phyloP scores from a whole-genome alignment of 2,329 filamentous ascomycete species.

The Aspergillus fijiensis region DNA sequence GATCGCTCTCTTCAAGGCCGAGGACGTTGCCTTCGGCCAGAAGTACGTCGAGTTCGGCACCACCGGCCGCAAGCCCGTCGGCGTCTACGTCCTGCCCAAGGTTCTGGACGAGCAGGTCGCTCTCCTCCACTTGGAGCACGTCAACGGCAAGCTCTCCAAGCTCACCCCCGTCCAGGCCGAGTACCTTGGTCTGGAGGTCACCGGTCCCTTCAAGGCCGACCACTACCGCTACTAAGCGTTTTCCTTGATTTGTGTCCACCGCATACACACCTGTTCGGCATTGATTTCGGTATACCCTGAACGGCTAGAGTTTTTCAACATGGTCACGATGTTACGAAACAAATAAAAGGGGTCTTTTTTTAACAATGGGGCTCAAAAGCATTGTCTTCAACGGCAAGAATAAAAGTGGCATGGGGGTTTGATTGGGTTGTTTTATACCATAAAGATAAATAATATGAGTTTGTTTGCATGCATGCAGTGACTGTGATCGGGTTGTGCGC shows the following conservation, averaged over 20 bases:
- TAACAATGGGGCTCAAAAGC: conserved; percentile 49
- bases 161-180: conserved; percentile 86
- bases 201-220: conserved; percentile 96
- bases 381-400: conserved; percentile 62
- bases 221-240: conserved; percentile 55
- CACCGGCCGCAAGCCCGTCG: conserved; percentile 82
- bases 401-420: conserved; percentile 39
- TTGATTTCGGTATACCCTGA: conserved; percentile 56
- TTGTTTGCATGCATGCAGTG: too few species aligned
- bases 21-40: conserved; percentile 80
- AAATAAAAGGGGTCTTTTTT: conserved; percentile 48
- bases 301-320: conserved; percentile 52
- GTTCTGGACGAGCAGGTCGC: conserved; percentile 98
- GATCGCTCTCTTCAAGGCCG: conserved; percentile 95
- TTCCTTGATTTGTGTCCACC: not conserved
- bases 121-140: conserved; percentile 85
- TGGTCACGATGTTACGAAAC: conserved; percentile 60
- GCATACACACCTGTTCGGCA: not conserved
- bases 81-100: conserved; percentile 98
- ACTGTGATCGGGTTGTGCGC: too few species aligned
- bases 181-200: conserved; percentile 81
- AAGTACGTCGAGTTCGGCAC: conserved; percentile 98
- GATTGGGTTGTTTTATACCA: conserved; percentile 33
- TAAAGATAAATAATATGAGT: not conserved
- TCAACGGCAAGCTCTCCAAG: conserved; percentile 89